These are phyloP conservation scores for Debaryomycetaceae sp. DNA, from an alignment of 1,139 yeast species.

Conservation along the genomic window DNA sequence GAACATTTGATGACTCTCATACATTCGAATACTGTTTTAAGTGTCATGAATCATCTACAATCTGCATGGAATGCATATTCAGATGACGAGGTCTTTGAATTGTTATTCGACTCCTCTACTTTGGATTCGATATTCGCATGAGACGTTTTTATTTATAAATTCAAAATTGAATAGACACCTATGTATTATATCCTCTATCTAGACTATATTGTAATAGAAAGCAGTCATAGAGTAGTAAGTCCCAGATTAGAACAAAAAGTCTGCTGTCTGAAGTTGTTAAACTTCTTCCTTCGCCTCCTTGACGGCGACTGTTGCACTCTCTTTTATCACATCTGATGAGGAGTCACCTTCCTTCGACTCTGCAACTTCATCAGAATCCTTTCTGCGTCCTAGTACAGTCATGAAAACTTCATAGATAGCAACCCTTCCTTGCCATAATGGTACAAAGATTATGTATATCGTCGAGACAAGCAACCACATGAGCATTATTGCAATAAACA, in stretches of 20 bases:
- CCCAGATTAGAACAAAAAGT: no score
- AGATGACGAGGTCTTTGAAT: slow-evolving; percentile 2
- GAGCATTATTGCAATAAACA: slow-evolving; percentile 75
- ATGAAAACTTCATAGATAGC: slow-evolving; percentile 39
- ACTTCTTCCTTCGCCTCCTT: not conserved
- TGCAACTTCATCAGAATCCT: not conserved
- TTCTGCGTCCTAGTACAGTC: not conserved
- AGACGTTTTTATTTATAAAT: not conserved
- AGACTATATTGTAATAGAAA: no score
- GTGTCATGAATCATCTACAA: slow-evolving; percentile 1
- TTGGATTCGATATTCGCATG: slow-evolving; percentile 1
- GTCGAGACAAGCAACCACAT: slow-evolving; percentile 66
- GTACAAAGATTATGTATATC: slow-evolving; percentile 55
- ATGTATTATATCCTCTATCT: no score
- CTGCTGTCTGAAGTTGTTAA: no score
- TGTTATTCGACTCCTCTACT: not conserved
- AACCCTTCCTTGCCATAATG: slow-evolving; percentile 63
- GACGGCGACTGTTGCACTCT: not conserved
- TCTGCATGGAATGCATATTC: not conserved
- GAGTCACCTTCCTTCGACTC: not conserved
- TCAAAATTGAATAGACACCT: no score
- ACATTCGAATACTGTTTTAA: slow-evolving; percentile 3
- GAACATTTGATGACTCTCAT: not conserved
- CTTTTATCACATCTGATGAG: not conserved
- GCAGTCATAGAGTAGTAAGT: no score